Evolutionary conservation across 345 rosid genomes (phyloP), one percentile per base, ranked within the genome.

Genomic region (Populus simonii): DNA sequence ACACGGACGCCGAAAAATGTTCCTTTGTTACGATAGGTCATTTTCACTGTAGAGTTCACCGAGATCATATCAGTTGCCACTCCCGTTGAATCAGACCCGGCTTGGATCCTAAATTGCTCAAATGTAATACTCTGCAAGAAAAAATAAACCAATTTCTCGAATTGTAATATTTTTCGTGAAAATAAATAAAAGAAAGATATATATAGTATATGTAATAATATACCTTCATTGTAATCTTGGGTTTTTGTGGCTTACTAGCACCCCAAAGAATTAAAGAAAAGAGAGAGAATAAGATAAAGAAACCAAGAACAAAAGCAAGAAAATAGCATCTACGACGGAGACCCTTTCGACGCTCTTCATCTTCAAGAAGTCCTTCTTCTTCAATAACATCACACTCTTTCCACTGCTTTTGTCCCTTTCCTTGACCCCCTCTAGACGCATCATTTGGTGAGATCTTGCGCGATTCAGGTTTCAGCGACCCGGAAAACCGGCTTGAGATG

Each of bases 1-100:
- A 93, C 99, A 74, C 93, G 98, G 51, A 92, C 94, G 13, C 99
- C 99, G 41, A 96, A 96, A 82, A 96, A 96, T 15, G 98, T 92
- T 78, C 98, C 99, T 0, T 90, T 91, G 89, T 93, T 96, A 1
- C 93, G 85, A 74, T 96, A 96, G 63, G 85, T 73, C 89, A 96
- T 83, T 78, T 86, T 92, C 59, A 91, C 77, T 2, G 97, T 93
- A 7, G 99, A 92, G 62, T 93, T 93, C 79, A 91, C 86, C 0
- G 90, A 83, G 84, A 96, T 90, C 99, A 93, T 93, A 68, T 89
- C 97, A 7, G 99, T 96, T 38, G 96, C 89, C 35, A 96, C 97
- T 29, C 98, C 99, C 7, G 90, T 86, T 18, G 79, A 80, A 88
- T 93, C 99, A 22, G 97, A 91, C 27, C 99, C 99, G 53, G 99